Percentiles rank a stretch among this genome's conserved stretches.
Evolutionary conservation across 345 rosid genomes (phyloP).

Genomic region (Fremontodendron californicum): DNA sequence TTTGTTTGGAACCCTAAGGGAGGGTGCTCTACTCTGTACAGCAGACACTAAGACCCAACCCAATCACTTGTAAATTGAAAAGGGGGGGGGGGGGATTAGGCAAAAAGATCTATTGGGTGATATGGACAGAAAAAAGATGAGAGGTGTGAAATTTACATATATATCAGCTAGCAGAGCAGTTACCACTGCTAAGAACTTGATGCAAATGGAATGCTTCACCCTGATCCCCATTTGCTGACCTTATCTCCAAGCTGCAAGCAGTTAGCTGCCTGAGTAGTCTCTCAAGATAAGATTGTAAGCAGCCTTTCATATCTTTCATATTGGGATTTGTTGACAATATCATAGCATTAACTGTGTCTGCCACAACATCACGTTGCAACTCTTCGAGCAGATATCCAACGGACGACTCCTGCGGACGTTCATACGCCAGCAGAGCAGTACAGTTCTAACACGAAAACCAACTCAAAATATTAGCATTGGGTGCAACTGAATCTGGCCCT

Average conservation of each 20-base stretch:
- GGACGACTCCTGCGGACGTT: slow-evolving; percentile 60
- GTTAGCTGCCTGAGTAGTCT: slow-evolving; percentile 78
- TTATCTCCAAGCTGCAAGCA: slow-evolving; percentile 64
- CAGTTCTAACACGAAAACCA: slow-evolving; percentile 49
- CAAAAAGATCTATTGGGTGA: neutral
- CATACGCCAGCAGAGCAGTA: slow-evolving; percentile 76
- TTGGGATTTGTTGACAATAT: slow-evolving; percentile 67
- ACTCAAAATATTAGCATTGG: neutral
- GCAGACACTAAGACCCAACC: neutral
- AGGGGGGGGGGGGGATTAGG: neutral
- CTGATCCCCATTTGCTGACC: slow-evolving; percentile 64
- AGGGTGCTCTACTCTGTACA: neutral
- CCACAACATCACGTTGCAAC: slow-evolving; percentile 51
- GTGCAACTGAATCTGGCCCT: neutral
- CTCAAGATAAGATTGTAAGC: slow-evolving; percentile 66
- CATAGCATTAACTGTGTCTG: slow-evolving; percentile 71
- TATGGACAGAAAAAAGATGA: neutral
- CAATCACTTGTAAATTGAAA: neutral
- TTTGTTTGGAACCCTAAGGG: neutral
- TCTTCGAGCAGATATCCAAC: slow-evolving; percentile 71
- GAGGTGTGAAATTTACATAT: neutral
- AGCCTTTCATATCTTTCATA: slow-evolving; percentile 39
- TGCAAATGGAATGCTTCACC: slow-evolving; percentile 81
- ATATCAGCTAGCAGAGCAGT: slow-evolving; percentile 29
- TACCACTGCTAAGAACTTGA: slow-evolving; percentile 37